Evolutionary conservation across 108 stramenopile species (phyloP), one percentile per base, ranked within the genome.

Genomic region (Skeletonema marinoi): DNA sequence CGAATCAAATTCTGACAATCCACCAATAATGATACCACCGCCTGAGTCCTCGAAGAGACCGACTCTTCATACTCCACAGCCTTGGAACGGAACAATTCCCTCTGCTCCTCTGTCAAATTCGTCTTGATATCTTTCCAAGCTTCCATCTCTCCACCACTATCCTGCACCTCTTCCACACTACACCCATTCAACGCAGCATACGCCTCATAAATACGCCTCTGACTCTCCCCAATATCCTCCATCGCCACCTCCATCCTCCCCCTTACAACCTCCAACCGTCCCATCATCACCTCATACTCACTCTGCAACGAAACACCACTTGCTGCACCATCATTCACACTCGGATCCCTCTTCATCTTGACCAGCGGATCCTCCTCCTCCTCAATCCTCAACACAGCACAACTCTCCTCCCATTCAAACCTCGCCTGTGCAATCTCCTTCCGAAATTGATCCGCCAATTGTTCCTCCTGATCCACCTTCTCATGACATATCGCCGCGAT

Each of bases 1-100:
- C 85, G 72, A 68, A 95, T 85, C 70, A 96, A 84, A 68, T 83
- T 74, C 70, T 93, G 93, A 70, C 92, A 93, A 73, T 96, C 96
- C 12, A 82, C 75, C 17, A 94, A 60, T 12, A 95, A 73, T 32
- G 86, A 82, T 25, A 93, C 82, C 42, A 96, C 85, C 19, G 91
- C 87, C 17, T 71, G 63, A 6, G 84, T 87, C 56, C 96, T 81
- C 14, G 88, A 86, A 3, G 66, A 62, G 3, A 93, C 76, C 60
- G 80, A 80, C 64, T 91, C 86, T 32, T 93, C 90, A 78, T 88
- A 85, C 75, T 96, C 91, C 38, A 74, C 66, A 38, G 87, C 89
- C 66, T 90, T 91, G 36, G 30, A 32, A 25, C 88, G 90, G 68
- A 92, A 92, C 41, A 78, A 73, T 51, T 89, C 79, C 35, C 86